Conservation (phyloP, 2,329 filamentous ascomycete species). For the Coniochaeta hoffmannii region DNA sequence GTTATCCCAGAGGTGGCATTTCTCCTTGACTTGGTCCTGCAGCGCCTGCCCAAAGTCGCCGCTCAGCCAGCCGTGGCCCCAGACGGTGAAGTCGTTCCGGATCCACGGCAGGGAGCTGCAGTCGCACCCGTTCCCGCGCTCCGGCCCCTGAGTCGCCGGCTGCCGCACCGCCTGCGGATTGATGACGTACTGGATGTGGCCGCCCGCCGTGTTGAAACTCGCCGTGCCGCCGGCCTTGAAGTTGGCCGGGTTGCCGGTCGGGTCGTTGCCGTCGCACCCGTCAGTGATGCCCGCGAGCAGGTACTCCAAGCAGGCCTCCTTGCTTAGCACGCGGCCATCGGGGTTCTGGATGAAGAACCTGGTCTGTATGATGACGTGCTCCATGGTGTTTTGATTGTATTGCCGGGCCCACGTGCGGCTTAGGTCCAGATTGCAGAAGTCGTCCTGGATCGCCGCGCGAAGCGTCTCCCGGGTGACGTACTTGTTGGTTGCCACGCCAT, state of each 20-base stretch:
- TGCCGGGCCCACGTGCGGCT: not conserved
- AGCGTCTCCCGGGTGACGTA: not conserved
- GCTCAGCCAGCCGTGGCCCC: not conserved
- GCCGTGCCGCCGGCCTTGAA: not conserved
- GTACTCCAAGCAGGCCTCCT: not conserved
- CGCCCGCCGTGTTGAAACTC: not conserved
- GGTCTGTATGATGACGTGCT: not conserved
- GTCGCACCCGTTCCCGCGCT: not conserved
- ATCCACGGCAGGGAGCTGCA: not conserved
- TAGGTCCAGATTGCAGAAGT: not conserved
- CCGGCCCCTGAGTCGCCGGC: not conserved
- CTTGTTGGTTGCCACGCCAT: not conserved
- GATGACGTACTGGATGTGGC: not conserved
- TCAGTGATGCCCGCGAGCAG: not conserved
- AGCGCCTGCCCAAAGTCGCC: not conserved
- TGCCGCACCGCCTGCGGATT: not conserved
- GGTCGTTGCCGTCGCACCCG: not conserved
- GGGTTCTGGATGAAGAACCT: not conserved
- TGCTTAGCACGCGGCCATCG: not conserved
- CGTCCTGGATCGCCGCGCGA: not conserved
- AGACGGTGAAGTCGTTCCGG: not conserved
- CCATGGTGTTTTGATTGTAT: not conserved
- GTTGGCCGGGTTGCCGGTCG: not conserved
- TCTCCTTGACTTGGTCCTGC: not conserved
- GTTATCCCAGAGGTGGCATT: not conserved